phyloP scores from a whole-genome alignment of 2,329 filamentous ascomycete genomes.

The Trichoderma breve region DNA sequence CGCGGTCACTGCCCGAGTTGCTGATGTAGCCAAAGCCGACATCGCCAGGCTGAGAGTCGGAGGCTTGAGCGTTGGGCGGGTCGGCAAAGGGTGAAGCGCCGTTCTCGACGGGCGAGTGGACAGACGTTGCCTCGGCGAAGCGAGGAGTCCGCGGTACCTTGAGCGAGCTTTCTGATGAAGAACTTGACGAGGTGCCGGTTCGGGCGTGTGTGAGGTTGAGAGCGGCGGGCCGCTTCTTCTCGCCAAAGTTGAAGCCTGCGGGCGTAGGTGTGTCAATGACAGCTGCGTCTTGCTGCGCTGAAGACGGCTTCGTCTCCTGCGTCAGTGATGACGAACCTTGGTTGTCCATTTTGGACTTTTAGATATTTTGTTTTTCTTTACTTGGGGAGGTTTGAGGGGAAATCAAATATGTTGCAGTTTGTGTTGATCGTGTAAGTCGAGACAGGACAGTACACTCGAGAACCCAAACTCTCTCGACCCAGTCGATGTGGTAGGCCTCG shows the following conservation, averaged over 20 bases:
- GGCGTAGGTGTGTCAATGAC: constrained; percentile 26
- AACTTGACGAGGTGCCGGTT: constrained; percentile 49
- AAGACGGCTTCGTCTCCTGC: neutral
- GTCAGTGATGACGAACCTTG: constrained; percentile 38
- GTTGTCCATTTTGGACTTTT: constrained; percentile 33
- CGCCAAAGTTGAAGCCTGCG: constrained; percentile 33
- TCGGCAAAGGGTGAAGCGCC: constrained; percentile 58
- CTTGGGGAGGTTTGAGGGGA: neutral
- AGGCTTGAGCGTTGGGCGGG: constrained; percentile 50
- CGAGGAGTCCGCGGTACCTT: constrained; percentile 72
- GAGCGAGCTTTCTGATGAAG: constrained; percentile 54
- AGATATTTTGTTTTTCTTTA: neutral
- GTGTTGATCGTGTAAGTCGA: constrained; percentile 12
- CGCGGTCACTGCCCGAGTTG: constrained; percentile 52
- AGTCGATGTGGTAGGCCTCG: constrained; percentile 18
- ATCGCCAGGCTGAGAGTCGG: constrained; percentile 74
- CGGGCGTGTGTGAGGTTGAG: constrained; percentile 52
- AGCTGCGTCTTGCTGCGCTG: neutral
- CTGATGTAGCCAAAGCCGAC: constrained; percentile 91
- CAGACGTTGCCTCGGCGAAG: constrained; percentile 77
- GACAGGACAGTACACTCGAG: neutral
- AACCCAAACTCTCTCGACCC: constrained; percentile 15
- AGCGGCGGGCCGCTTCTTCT: constrained; percentile 56
- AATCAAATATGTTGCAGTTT: neutral
- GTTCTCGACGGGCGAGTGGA: constrained; percentile 71